Evolutionary conservation across 2,329 filamentous ascomycete genomes (phyloP), one percentile per base, ranked within the genome.

Genomic region (Talaromyces sp.): DNA sequence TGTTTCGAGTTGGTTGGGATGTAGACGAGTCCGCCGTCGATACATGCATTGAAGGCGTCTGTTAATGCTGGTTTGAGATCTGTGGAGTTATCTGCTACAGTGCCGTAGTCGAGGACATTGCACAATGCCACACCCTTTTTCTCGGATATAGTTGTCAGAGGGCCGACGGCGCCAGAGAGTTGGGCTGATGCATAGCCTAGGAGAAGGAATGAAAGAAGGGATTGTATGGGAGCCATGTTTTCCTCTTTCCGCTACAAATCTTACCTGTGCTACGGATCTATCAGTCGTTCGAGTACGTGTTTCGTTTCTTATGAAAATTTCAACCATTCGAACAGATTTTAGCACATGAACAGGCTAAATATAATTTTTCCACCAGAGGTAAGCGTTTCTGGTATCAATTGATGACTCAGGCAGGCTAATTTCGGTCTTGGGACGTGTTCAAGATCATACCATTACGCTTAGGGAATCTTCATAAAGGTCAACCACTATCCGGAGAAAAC

Each of bases 71-170:
- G 38, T 43, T 15, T 15, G 38, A 43, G 38, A 43, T 43, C 38
- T 43, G 38, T 43, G 5, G 38, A 43, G 15, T 43, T 43, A 1
- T 43, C 38, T 43, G 38, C 38, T 2, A 43, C 38, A 15, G 38
- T 15, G 38, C 38, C 38, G 38, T 43, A 43, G 38, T 43, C 38
- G 38, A 43, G 38, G 38, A 43, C 38, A 15, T 43, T 43, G 38
- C 38, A 43, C 17, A 43, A 80, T 69, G 83, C 83, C 58, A 75
- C 77, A n/a, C 77, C 77, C 49, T 74, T 76, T 71, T 86, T 86
- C 19, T 71, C 69, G 0, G 74, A 74, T 58, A 75, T 72, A 4
- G 74, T 75, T 3, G 81, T 84, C 45, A 76, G 71, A 13, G 81
- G 81, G n/a, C 81, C 81, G 17, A 83, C 80, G 8, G 70, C 72